Evolutionary conservation across 805 yeast species (phyloP).

Genomic region (Danielia reshetovae): DNA sequence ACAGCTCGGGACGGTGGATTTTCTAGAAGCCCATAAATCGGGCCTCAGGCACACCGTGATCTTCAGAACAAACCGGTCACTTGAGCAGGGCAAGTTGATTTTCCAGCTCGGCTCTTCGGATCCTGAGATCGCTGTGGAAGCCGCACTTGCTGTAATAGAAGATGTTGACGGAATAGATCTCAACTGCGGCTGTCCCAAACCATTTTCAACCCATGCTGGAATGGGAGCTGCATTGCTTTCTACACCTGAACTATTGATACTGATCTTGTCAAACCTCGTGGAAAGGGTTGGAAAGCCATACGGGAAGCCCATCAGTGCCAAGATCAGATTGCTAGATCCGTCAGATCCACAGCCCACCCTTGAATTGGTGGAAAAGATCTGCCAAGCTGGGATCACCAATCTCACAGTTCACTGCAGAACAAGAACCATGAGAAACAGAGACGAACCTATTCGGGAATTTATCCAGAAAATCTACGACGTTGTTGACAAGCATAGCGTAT

Average conservation of each 20-base stretch:
- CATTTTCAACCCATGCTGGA: conserved; percentile 88
- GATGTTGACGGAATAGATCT: conserved; percentile 94
- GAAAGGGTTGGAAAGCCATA: conserved; percentile 74
- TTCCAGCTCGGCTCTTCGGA: conserved; percentile 90
- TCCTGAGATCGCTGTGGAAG: conserved; percentile 82
- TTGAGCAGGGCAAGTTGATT: conserved; percentile 65
- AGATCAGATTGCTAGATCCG: conserved; percentile 73
- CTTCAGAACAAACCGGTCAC: conserved; percentile 65
- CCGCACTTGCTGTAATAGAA: conserved; percentile 71
- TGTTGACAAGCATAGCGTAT: conserved; percentile 59
- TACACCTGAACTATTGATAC: conserved; percentile 75
- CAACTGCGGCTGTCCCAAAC: conserved; percentile 97
- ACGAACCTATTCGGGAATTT: conserved; percentile 71
- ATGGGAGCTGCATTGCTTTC: conserved; percentile 93
- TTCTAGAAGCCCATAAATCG: conserved; percentile 26
- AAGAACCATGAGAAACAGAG: conserved; percentile 81
- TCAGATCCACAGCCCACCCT: conserved; percentile 51
- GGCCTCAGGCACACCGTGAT: conserved; percentile 44
- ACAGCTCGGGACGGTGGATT: conserved; percentile 58
- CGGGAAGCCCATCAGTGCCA: conserved; percentile 81
- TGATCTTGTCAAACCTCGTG: conserved; percentile 66
- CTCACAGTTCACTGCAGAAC: conserved; percentile 92
- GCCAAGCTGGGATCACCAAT: conserved; percentile 76
- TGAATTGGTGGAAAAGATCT: conserved; percentile 46
- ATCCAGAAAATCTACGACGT: conserved; percentile 57